Evolutionary conservation across 108 stramenopile genomes (phyloP).

Genomic region (Cyclotella baltica): DNA sequence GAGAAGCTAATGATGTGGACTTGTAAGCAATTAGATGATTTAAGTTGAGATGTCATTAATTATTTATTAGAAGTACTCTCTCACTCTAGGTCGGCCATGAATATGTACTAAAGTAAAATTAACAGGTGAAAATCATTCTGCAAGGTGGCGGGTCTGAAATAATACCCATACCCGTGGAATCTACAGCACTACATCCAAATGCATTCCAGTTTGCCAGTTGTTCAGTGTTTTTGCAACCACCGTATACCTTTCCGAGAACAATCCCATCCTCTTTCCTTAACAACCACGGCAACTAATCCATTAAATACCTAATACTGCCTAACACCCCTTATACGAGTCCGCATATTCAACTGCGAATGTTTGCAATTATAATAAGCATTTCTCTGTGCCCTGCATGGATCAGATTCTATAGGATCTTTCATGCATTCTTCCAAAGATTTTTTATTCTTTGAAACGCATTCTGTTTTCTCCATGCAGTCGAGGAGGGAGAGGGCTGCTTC

Average conservation of each 20-base stretch:
- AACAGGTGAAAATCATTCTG: too few species aligned
- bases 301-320: slow-evolving; percentile 60
- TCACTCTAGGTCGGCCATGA: too few species aligned
- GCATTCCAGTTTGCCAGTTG: too few species aligned
- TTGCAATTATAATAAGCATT: slow-evolving; percentile 90
- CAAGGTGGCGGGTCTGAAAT: too few species aligned
- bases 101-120: too few species aligned
- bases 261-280: not conserved
- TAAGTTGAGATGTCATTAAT: too few species aligned
- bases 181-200: too few species aligned
- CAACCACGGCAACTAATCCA: not conserved
- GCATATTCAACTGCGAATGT: slow-evolving; percentile 88
- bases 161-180: too few species aligned
- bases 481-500: slow-evolving; percentile 85
- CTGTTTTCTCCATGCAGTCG: slow-evolving; percentile 81
- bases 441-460: slow-evolving; percentile 66
- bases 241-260: too few species aligned
- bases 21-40: too few species aligned
- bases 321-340: slow-evolving; percentile 83
- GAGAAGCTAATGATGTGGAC: slow-evolving; percentile 9
- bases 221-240: too few species aligned
- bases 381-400: slow-evolving; percentile 70
- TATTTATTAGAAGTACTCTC: too few species aligned
- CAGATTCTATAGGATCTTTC: slow-evolving; percentile 68
- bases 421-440: slow-evolving; percentile 74